phyloP scores from a whole-genome alignment of 2,329 filamentous ascomycete species.

The Ophiostoma tasmaniense region DNA sequence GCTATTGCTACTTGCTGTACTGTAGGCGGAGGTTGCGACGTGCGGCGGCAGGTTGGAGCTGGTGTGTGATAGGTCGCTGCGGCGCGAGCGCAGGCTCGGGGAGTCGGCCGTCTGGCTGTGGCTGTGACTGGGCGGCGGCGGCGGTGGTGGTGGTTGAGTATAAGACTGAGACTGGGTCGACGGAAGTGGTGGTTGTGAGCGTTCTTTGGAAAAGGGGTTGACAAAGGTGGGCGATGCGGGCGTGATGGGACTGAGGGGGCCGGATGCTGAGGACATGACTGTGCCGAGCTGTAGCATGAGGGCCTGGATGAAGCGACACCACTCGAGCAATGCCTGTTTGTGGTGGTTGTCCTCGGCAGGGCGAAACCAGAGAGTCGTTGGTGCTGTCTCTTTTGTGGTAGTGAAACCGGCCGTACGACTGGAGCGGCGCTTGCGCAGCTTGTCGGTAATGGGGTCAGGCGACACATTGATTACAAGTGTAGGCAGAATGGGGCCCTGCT shows the following conservation, averaged over 20 bases:
- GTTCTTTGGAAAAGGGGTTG: conserved; percentile 38
- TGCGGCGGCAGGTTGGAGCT: conserved; percentile 20
- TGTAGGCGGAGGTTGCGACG: conserved; percentile 3
- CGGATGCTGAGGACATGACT: background rate
- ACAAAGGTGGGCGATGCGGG: conserved; percentile 46
- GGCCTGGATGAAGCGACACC: conserved; percentile 45
- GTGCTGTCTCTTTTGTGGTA: conserved; percentile 40
- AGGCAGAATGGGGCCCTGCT: conserved; percentile 50
- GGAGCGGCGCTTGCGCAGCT: conserved; percentile 55
- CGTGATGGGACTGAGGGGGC: conserved; percentile 41
- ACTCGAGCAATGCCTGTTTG: conserved; percentile 47
- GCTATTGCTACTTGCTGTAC: conserved; percentile 6
- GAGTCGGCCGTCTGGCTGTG: conserved; percentile 35
- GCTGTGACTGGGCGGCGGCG: background rate
- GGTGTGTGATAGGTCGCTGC: conserved; percentile 48
- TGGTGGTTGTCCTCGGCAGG: conserved; percentile 38
- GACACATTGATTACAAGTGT: conserved; percentile 51
- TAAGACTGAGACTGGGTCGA: background rate
- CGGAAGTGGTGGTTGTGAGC: background rate
- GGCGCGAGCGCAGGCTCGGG: conserved; percentile 52
- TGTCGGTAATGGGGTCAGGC: conserved; percentile 44
- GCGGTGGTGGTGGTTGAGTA: background rate
- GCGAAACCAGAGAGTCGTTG: conserved; percentile 49
- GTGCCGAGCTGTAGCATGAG: conserved; percentile 28
- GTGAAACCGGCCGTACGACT: conserved; percentile 53